Evolutionary conservation across 495 filamentous ascomycete genomes (phyloP).

Genomic region (Penicillium coffeae): DNA sequence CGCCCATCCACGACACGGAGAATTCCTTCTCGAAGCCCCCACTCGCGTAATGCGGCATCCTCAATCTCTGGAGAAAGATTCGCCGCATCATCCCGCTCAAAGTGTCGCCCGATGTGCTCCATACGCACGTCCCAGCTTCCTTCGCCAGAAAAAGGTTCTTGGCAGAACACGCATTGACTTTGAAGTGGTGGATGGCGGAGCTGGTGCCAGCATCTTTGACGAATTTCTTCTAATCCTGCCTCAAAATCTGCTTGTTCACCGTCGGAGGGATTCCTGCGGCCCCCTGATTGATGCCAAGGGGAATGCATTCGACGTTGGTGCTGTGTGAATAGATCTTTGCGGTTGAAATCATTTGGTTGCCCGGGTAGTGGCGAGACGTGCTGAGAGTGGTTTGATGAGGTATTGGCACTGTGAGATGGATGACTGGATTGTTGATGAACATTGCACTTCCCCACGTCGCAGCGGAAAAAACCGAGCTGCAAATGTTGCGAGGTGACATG

Average conservation of each 20-base stretch:
- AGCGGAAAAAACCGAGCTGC: constrained; percentile 73
- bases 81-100: constrained; percentile 49
- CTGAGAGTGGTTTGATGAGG: background rate
- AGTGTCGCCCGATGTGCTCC: constrained; percentile 86
- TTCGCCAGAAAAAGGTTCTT: constrained; percentile 52
- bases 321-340: constrained; percentile 90
- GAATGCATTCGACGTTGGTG: constrained; percentile 92
- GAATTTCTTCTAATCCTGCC: constrained; percentile 29
- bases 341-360: constrained; percentile 71
- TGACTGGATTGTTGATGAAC: constrained; percentile 7
- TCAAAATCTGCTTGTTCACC: constrained; percentile 33
- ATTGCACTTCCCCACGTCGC: constrained; percentile 62
- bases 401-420: too few relatives aligned
- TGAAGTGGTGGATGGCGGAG: constrained; percentile 58
- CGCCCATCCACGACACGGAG: constrained; percentile 15
- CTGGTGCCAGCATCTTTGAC: constrained; percentile 51
- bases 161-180: constrained; percentile 70
- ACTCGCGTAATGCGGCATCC: constrained; percentile 48
- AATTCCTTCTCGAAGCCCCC: constrained; percentile 51
- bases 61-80: constrained; percentile 28
- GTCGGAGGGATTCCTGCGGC: constrained; percentile 31
- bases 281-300: constrained; percentile 32
- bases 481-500: constrained; percentile 83
- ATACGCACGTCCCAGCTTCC: constrained; percentile 78
- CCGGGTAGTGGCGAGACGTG: background rate